Evolutionary conservation across 345 rosid species (phyloP), one percentile per base, ranked within the genome.

Genomic region (Eucalyptus sp.): DNA sequence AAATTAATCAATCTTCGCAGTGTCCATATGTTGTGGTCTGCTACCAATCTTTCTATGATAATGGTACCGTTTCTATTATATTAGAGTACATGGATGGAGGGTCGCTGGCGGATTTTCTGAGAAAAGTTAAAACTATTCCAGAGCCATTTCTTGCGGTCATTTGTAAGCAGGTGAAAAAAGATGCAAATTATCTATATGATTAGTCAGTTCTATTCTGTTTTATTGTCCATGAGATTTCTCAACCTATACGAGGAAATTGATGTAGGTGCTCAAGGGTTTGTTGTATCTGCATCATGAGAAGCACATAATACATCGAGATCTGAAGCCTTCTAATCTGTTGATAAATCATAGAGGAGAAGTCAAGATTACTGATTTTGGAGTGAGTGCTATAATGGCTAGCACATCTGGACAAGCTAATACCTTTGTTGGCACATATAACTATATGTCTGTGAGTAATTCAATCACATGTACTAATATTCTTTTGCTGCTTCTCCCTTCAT

Each of bases 51-150:
- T 96, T 94, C 90, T 97, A 97, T 86, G 93, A 89, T 58, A 97
- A 97, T 92, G 99, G 99, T 51, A 94, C 94, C 20, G 88, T 97
- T 93, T 97, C 99, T 43, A 94, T 97, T 37, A 95, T 97, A 89
- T 93, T 97, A 91, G 99, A 97, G 91, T 97, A 97, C 90, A 97
- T 97, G 99, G 97, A 97, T 89, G 98, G 98, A 11, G 99, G 99
- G 87, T 97, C 99, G 60, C 92, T 97, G 71, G 97, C 95, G 37
- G 99, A 97, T 90, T 93, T 97, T 89, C 94, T 96, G 86, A 96
- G 90, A 90, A 94, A 92, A 80, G 98, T 96, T 52, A 93, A 89
- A 91, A 89, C 94, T 89, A 95, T 97, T 86, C 97, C 97, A 76
- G 99, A 97, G 88, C 87, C 93, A 60, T 91, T 92, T 91, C 94